These are phyloP conservation scores for Inga leiocalycina DNA, from an alignment of 306 rosid genomes.

Conservation along the genomic window DNA sequence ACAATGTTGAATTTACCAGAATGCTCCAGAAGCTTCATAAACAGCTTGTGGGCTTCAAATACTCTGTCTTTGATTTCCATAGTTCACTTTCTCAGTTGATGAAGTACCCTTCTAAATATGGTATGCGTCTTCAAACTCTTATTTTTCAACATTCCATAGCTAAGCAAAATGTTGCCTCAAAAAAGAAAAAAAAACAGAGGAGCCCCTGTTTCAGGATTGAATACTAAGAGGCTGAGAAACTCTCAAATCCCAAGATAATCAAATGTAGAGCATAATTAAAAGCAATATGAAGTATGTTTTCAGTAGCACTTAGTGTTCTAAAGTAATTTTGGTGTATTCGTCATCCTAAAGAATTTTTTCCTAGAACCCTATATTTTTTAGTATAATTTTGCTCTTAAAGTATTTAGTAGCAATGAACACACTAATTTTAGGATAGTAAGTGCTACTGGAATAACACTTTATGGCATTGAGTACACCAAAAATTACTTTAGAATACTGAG, in stretches of 20 bases:
- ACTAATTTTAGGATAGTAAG: too few species aligned
- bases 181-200: neutral
- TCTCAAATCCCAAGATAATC: neutral
- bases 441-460: too few species aligned
- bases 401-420: too few species aligned
- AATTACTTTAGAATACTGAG: too few species aligned
- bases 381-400: too few species aligned
- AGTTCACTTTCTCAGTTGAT: neutral
- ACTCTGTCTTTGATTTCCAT: conserved; percentile 37
- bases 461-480: too few species aligned
- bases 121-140: neutral
- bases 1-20: neutral
- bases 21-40: conserved; percentile 26
- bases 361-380: too few species aligned
- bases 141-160: neutral
- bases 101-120: conserved; percentile 39
- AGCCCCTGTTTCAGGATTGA: neutral
- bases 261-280: neutral
- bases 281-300: neutral
- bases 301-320: too few species aligned
- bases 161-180: neutral
- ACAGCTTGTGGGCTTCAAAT: conserved; percentile 48
- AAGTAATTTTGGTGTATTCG: too few species aligned
- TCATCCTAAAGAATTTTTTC: too few species aligned
- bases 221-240: too few species aligned